Evolutionary conservation across 2,329 filamentous ascomycete species (phyloP).

Genomic region (Diplodia seriata): DNA sequence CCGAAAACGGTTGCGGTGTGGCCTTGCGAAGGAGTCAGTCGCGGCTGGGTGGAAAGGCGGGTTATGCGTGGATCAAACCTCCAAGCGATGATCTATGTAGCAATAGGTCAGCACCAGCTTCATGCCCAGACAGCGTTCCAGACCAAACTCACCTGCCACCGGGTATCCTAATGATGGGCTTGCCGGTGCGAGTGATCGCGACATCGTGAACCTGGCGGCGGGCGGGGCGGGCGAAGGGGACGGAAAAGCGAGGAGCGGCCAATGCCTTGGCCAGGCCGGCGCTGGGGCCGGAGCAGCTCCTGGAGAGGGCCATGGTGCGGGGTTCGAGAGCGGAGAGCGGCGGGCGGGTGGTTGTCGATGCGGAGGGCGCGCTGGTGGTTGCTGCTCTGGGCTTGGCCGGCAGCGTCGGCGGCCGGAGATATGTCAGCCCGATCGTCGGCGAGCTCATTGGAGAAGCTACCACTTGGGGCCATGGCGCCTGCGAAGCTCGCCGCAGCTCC

Average conservation of each 20-base stretch:
- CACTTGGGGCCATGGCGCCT: background rate
- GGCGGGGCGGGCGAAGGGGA: slow-evolving; percentile 21
- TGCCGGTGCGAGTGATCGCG: slow-evolving; percentile 92
- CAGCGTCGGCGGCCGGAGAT: slow-evolving; percentile 23
- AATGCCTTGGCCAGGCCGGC: slow-evolving; percentile 46
- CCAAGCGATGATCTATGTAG: slow-evolving; percentile 76
- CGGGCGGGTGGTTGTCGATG: slow-evolving; percentile 59
- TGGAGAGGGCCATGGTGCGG: slow-evolving; percentile 49
- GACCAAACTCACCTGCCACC: slow-evolving; percentile 77
- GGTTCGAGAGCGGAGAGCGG: slow-evolving; percentile 45
- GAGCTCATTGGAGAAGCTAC: slow-evolving; percentile 23
- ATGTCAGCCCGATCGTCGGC: slow-evolving; percentile 26
- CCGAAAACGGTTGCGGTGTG: slow-evolving; percentile 98
- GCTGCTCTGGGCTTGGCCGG: slow-evolving; percentile 31
- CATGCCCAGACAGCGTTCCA: slow-evolving; percentile 39
- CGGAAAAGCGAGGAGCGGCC: slow-evolving; percentile 40
- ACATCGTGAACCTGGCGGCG: slow-evolving; percentile 71
- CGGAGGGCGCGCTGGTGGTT: slow-evolving; percentile 44
- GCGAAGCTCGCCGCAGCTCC: slow-evolving; percentile 33
- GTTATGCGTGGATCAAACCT: slow-evolving; percentile 60
- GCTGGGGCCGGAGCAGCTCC: slow-evolving; percentile 50
- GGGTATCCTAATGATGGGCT: slow-evolving; percentile 86
- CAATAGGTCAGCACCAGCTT: slow-evolving; percentile 29
- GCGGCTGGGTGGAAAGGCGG: slow-evolving; percentile 33
- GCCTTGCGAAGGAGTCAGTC: slow-evolving; percentile 62